Evolutionary conservation across 768 basidiomycete species (phyloP).

Genomic region (Hypholoma sublateritium): DNA sequence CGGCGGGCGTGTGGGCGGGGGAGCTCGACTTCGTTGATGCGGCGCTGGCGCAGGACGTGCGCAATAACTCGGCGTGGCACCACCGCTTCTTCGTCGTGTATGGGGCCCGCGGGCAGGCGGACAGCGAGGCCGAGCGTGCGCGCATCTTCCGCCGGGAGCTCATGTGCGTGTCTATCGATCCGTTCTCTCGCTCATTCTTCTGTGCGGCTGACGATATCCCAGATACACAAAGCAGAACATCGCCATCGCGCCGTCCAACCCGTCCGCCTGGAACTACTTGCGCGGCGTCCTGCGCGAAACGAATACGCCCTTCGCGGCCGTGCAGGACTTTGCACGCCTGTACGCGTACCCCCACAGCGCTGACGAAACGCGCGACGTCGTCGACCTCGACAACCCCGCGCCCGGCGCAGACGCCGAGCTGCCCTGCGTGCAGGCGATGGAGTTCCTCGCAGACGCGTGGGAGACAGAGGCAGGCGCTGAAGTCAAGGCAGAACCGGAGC

Average conservation of each 20-base stretch:
- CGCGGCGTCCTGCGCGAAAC: conserved; percentile 76
- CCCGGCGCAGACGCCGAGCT: conserved; percentile 67
- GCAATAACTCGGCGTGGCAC: conserved; percentile 99
- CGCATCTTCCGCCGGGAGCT: conserved; percentile 68
- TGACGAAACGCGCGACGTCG: conserved; percentile 35
- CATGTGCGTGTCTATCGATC: conserved; percentile 51
- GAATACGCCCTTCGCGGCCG: conserved; percentile 51
- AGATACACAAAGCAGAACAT: conserved; percentile 87
- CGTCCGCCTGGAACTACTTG: conserved; percentile 96
- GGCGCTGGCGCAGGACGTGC: conserved; percentile 71
- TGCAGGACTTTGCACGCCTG: conserved; percentile 60
- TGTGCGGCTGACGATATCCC: not conserved
- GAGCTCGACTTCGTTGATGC: conserved; percentile 77
- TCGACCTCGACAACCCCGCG: conserved; percentile 75
- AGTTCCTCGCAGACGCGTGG: conserved; percentile 81
- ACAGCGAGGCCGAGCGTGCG: conserved; percentile 61
- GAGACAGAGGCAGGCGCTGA: conserved; percentile 55
- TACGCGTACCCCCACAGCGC: conserved; percentile 46
- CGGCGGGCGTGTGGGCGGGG: conserved; percentile 53
- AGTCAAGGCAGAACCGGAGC: conserved; percentile 11
- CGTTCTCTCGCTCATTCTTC: conserved; percentile 1
- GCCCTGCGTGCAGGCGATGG: conserved; percentile 77
- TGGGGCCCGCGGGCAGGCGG: conserved; percentile 53
- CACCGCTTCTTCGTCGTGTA: conserved; percentile 90
- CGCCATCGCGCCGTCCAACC: conserved; percentile 86